phyloP scores from a whole-genome alignment of 805 yeast genomes.

The Pichia phayaonensis region DNA sequence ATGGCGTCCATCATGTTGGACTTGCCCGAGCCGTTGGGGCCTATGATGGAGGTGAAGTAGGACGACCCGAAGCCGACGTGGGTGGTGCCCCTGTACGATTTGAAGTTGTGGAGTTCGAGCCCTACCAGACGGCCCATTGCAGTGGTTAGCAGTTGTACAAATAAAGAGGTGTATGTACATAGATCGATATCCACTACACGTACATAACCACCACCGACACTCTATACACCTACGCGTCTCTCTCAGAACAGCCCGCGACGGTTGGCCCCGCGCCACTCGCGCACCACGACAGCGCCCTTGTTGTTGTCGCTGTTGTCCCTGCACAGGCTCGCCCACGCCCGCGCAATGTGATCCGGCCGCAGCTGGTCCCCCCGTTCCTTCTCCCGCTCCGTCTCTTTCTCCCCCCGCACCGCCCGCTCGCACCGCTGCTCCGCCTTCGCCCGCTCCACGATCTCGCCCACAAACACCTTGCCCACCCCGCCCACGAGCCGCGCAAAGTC shows the following conservation, averaged over 20 bases:
- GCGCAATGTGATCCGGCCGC: background rate
- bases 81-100: conserved; percentile 76
- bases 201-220: conserved; percentile 65
- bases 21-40: conserved; percentile 99
- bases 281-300: background rate
- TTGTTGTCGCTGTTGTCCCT: background rate
- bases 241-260: background rate
- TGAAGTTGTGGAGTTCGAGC: conserved; percentile 77
- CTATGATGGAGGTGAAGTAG: conserved; percentile 82
- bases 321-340: background rate
- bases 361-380: background rate
- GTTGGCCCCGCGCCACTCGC: background rate
- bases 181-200: conserved; percentile 83
- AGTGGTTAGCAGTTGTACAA: background rate
- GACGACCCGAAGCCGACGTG: conserved; percentile 70
- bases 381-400: too few species aligned
- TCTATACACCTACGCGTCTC: background rate
- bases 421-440: background rate
- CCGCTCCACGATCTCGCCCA: background rate
- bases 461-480: background rate
- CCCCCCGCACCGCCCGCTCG: background rate
- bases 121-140: conserved; percentile 78
- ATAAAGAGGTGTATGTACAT: background rate
- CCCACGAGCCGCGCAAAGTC: too few species aligned
- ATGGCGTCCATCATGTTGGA: conserved; percentile 96